phyloP scores from a whole-genome alignment of 306 rosid genomes.

The Cucumis melo region DNA sequence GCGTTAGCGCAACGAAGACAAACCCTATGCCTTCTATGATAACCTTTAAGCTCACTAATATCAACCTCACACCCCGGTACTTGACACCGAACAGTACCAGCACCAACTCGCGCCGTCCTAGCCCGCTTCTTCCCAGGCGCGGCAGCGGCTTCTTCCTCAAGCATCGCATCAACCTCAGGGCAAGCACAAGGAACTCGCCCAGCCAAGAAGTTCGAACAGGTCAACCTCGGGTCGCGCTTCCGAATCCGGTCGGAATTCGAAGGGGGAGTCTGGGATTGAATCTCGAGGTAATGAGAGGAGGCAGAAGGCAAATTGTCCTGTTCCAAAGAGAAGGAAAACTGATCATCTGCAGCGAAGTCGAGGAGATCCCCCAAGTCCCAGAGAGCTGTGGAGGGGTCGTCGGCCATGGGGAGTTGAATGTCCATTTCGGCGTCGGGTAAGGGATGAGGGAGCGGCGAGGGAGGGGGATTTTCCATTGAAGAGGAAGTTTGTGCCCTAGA shows the following conservation, averaged over 20 bases:
- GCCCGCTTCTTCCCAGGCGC: slow-evolving; percentile 56
- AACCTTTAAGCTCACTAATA: slow-evolving; percentile 75
- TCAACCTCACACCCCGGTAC: slow-evolving; percentile 80
- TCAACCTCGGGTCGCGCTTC: slow-evolving; percentile 81
- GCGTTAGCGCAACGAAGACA: slow-evolving; percentile 82
- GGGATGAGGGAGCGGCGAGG: neutral
- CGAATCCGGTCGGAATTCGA: slow-evolving; percentile 24
- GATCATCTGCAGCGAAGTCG: slow-evolving; percentile 31
- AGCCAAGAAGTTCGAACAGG: slow-evolving; percentile 74
- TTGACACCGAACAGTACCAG: slow-evolving; percentile 47
- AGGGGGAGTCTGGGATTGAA: neutral
- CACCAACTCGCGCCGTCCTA: slow-evolving; percentile 29
- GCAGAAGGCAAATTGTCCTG: neutral
- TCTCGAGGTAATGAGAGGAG: slow-evolving; percentile 5
- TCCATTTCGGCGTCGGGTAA: slow-evolving; percentile 20
- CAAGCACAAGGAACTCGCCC: slow-evolving; percentile 92
- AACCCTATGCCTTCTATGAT: slow-evolving; percentile 80
- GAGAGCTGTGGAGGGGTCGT: slow-evolving; percentile 16
- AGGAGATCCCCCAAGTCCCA: slow-evolving; percentile 59
- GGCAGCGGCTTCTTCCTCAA: slow-evolving; percentile 39
- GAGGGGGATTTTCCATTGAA: neutral
- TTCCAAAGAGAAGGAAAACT: slow-evolving; percentile 14
- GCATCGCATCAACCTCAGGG: slow-evolving; percentile 66
- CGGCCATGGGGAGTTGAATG: slow-evolving; percentile 5
- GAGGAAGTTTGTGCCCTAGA: neutral